Percentiles rank a stretch among this genome's conserved stretches.
phyloP scores from a whole-genome alignment of 768 basidiomycete genomes.

The Mrakia gelida region DNA sequence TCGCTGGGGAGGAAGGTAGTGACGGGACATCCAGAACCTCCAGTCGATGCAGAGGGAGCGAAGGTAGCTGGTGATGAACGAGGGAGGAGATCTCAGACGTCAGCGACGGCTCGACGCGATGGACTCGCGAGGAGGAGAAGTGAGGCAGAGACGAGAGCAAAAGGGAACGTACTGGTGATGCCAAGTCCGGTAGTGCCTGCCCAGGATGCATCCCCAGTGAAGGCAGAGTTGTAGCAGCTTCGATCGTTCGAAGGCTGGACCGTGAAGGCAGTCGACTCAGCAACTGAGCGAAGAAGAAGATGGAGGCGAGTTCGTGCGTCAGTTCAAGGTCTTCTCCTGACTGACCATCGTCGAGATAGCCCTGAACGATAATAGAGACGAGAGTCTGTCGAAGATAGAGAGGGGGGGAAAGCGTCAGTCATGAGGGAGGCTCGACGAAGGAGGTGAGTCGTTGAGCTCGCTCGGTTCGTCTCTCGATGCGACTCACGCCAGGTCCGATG shows the following conservation, averaged over 20 bases:
- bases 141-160: not conserved
- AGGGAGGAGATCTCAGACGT: not conserved
- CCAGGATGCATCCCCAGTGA: not conserved
- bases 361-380: not conserved
- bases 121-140: too few species aligned
- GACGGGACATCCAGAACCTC: not conserved
- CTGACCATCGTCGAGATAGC: constrained; percentile 5
- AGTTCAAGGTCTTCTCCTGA: not conserved
- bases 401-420: not conserved
- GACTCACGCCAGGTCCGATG: constrained; percentile 4
- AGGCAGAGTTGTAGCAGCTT: not conserved
- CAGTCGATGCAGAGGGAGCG: not conserved
- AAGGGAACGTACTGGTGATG: not conserved
- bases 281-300: not conserved
- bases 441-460: too few species aligned
- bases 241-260: not conserved
- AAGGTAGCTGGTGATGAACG: not conserved
- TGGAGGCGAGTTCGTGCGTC: not conserved
- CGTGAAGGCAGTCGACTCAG: not conserved
- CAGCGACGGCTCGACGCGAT: too few species aligned
- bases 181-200: not conserved
- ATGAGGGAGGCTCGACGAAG: too few species aligned
- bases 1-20: not conserved
- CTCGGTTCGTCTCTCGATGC: not conserved
- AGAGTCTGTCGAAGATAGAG: not conserved